phyloP scores from a whole-genome alignment of 257 asterid species.

The Solanum appendiculatum region DNA sequence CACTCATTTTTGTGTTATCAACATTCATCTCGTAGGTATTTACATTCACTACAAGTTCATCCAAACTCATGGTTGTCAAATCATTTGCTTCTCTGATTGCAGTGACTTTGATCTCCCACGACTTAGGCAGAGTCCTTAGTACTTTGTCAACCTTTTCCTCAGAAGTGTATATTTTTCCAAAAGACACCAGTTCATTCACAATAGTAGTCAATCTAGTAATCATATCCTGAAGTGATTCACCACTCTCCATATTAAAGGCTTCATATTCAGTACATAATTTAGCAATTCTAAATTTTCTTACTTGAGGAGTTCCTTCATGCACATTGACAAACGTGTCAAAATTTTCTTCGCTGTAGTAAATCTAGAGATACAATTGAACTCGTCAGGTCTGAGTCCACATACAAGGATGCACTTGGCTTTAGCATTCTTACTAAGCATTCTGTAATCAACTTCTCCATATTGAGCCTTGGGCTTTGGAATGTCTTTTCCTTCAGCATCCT shows the following conservation, averaged over 20 bases:
- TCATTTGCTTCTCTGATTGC: background rate
- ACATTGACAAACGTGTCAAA: background rate
- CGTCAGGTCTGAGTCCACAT: background rate
- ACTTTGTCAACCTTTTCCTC: background rate
- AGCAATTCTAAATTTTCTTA: no score
- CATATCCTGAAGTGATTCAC: background rate
- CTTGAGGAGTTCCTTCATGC: background rate
- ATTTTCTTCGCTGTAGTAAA: background rate
- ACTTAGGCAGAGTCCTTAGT: background rate
- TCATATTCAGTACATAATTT: background rate
- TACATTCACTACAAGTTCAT: background rate
- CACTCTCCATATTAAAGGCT: background rate
- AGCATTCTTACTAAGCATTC: background rate
- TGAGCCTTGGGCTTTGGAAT: background rate
- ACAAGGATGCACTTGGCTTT: background rate
- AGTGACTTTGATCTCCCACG: background rate
- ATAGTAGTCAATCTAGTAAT: background rate
- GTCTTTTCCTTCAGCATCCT: background rate
- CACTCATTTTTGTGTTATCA: no score
- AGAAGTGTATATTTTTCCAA: background rate
- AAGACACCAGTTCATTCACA: background rate
- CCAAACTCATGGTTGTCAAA: background rate
- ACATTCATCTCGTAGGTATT: background rate
- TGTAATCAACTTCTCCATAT: background rate
- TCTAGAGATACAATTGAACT: no score